Conservation (phyloP, 2,329 filamentous ascomycete genomes). For the Dothideomycetidae sp. region DNA sequence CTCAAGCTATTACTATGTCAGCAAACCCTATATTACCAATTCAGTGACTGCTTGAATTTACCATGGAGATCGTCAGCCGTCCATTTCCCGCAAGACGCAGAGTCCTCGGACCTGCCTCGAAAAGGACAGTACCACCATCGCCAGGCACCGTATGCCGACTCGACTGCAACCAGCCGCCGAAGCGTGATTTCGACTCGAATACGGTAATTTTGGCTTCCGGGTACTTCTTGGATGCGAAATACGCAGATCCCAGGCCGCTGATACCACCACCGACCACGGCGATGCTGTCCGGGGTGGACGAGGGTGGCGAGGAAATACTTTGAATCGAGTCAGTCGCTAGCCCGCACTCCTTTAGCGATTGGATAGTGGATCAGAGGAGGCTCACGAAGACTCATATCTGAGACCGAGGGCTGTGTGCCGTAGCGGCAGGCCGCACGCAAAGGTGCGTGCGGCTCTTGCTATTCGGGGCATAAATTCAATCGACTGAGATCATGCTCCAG, state of each 20-base stretch:
- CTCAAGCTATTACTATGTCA: slow-evolving; percentile 33
- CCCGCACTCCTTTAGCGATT: no score
- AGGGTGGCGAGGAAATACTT: no score
- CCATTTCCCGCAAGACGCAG: slow-evolving; percentile 48
- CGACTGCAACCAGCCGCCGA: slow-evolving; percentile 78
- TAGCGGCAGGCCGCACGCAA: no score
- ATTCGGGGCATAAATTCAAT: no score
- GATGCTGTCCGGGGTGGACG: slow-evolving; percentile 31
- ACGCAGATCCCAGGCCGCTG: slow-evolving; percentile 65
- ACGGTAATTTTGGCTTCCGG: slow-evolving; percentile 59
- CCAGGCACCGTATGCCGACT: slow-evolving; percentile 47
- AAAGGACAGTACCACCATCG: slow-evolving; percentile 49
- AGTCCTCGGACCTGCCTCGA: slow-evolving; percentile 75
- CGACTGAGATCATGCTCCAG: no score
- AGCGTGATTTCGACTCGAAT: slow-evolving; percentile 54
- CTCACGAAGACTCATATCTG: no score
- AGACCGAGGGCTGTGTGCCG: no score
- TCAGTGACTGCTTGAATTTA: slow-evolving; percentile 34
- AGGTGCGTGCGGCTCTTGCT: no score
- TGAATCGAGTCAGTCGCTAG: no score
- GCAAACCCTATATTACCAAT: no score
- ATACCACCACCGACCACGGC: slow-evolving; percentile 71
- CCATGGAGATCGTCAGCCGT: slow-evolving; percentile 55
- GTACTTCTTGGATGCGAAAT: slow-evolving; percentile 58
- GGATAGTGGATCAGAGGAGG: no score